Percentiles rank a stretch among this genome's conserved stretches.
These are phyloP conservation scores for Yamadazyma epiphylla DNA, from an alignment of 1,139 yeast species.

Conservation along the genomic window DNA sequence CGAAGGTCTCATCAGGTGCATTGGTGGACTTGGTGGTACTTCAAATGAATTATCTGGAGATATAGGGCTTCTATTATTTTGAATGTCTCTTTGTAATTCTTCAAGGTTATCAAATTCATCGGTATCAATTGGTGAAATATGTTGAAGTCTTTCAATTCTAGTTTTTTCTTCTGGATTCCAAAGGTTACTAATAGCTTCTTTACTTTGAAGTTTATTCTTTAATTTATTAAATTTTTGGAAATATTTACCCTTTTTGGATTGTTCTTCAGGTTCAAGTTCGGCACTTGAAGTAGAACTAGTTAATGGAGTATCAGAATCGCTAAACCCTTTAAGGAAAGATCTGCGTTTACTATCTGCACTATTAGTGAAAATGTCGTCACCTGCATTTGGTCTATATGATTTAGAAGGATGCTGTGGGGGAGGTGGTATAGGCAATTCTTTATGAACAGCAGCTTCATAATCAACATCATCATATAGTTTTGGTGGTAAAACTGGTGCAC, in stretches of 20 bases:
- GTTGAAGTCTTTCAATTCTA: slow-evolving; percentile 3
- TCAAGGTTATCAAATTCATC: slow-evolving; percentile 17
- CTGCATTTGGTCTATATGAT: slow-evolving; percentile 11
- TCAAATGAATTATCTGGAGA: slow-evolving; percentile 5
- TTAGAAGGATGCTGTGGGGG: slow-evolving; percentile 12
- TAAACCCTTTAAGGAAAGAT: slow-evolving; percentile 8
- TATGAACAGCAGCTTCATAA: slow-evolving; percentile 7
- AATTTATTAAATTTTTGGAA: slow-evolving; percentile 27
- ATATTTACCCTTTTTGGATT: slow-evolving; percentile 16
- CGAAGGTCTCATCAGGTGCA: slow-evolving; percentile 7
- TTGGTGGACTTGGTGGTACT: slow-evolving; percentile 14
- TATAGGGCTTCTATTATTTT: slow-evolving; percentile 4
- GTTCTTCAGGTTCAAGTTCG: slow-evolving; percentile 7
- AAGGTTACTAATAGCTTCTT: slow-evolving; percentile 28
- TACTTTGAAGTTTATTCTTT: slow-evolving; percentile 29
- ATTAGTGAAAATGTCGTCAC: slow-evolving; percentile 31
- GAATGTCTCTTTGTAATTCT: slow-evolving; percentile 18
- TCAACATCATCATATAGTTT: slow-evolving; percentile 19
- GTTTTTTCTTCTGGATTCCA: slow-evolving; percentile 10
- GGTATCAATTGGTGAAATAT: slow-evolving; percentile 10
- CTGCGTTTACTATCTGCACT: slow-evolving; percentile 7
- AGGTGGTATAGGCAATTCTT: slow-evolving; percentile 8
- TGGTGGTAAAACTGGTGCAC: slow-evolving; percentile 47
- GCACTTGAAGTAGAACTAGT: slow-evolving; percentile 12
- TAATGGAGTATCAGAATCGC: slow-evolving; percentile 9